Conservation (phyloP, 805 yeast genomes). For the Komagataella mondaviorum region DNA sequence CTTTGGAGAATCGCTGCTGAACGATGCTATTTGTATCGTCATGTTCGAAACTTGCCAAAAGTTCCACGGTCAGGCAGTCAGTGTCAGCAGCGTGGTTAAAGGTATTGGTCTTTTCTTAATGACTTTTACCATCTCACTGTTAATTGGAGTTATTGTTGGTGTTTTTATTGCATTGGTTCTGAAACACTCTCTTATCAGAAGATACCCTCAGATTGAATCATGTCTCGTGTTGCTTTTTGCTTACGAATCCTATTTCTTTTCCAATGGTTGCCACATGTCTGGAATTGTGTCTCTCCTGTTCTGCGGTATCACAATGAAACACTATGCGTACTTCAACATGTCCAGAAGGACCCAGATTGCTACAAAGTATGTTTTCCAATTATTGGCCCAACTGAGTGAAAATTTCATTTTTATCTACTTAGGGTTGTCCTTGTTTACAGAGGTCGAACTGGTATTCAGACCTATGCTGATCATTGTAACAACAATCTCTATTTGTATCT, state of each 20-base stretch:
- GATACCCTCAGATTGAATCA: constrained; percentile 96
- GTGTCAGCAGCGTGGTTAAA: constrained; percentile 68
- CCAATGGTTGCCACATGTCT: constrained; percentile 98
- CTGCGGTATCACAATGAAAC: constrained; percentile 94
- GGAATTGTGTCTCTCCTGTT: constrained; percentile 91
- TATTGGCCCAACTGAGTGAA: constrained; percentile 89
- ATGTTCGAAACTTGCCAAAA: constrained; percentile 98
- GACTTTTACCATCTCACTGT: constrained; percentile 82
- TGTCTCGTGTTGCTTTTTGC: constrained; percentile 85
- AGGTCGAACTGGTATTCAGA: constrained; percentile 88
- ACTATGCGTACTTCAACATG: constrained; percentile 96
- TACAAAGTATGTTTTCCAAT: constrained; percentile 85
- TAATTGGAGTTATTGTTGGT: constrained; percentile 84
- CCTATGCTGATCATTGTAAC: constrained; percentile 88
- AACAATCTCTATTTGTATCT: constrained; percentile 79
- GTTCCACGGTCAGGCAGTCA: constrained; percentile 77
- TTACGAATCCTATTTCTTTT: constrained; percentile 91
- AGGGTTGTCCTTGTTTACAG: constrained; percentile 90
- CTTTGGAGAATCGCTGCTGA: constrained; percentile 89
- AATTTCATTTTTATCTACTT: constrained; percentile 92
- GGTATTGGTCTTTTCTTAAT: constrained; percentile 89
- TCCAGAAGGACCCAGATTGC: constrained; percentile 95
- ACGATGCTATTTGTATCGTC: constrained; percentile 97
- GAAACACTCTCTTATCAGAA: constrained; percentile 84
- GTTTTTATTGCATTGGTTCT: constrained; percentile 77